A percentile compares a stretch with the other conserved stretches of the same genome.
These are phyloP conservation scores for Aspergillus ellipticus DNA, from an alignment of 495 filamentous ascomycete genomes.

Conservation along the genomic window DNA sequence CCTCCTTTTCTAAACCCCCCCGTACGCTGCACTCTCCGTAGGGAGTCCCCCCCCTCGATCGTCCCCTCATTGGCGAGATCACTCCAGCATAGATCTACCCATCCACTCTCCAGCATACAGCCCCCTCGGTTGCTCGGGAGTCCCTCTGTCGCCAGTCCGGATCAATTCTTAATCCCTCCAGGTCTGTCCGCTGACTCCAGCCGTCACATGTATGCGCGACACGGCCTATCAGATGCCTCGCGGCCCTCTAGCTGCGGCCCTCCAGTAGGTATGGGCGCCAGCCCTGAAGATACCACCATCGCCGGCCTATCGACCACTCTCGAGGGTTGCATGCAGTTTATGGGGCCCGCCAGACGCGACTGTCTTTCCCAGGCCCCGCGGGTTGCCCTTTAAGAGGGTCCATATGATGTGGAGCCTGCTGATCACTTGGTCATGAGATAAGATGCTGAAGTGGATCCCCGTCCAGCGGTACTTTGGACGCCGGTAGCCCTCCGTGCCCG, in stretches of 20 bases:
- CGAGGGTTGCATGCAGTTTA: conserved; percentile 1
- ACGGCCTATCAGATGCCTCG: background rate
- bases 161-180: background rate
- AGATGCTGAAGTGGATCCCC: background rate
- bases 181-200: background rate
- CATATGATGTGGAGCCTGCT: background rate
- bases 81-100: background rate
- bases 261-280: background rate
- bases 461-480: background rate
- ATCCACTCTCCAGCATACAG: too few species aligned
- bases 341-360: background rate
- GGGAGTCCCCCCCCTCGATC: background rate
- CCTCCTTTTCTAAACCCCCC: background rate
- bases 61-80: background rate
- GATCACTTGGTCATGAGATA: conserved; percentile 8
- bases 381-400: background rate
- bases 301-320: background rate
- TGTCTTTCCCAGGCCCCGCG: background rate
- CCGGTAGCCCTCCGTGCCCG: background rate
- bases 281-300: background rate
- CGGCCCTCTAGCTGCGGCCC: background rate
- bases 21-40: background rate
- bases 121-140: background rate
- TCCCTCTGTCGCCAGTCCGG: background rate
- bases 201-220: background rate